Percentiles rank a stretch among this genome's conserved stretches.
Evolutionary conservation across 2,329 filamentous ascomycete genomes (phyloP).

Genomic region (Emmonsia crescens): DNA sequence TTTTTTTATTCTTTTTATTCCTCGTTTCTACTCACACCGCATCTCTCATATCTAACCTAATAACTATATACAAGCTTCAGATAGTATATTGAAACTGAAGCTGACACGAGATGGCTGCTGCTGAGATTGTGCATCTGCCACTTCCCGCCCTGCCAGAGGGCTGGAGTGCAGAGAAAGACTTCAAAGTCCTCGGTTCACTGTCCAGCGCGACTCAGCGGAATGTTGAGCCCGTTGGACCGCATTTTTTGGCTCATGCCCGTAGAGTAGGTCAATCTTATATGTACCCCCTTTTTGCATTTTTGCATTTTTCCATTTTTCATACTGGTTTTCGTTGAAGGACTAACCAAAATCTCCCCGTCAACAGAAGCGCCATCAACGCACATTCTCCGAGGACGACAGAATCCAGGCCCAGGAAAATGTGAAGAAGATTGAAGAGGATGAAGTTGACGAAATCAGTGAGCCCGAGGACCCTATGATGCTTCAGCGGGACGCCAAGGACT

Average conservation of each 20-base stretch:
- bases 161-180: conserved; percentile 79
- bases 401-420: conserved; percentile 91
- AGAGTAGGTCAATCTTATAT: conserved; percentile 56
- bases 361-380: conserved; percentile 79
- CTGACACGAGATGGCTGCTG: conserved; percentile 49
- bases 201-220: conserved; percentile 71
- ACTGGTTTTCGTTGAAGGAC: neutral
- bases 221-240: conserved; percentile 90
- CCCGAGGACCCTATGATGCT: conserved; percentile 88
- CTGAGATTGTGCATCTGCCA: conserved; percentile 31
- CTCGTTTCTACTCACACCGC: conserved; percentile 2
- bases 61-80: neutral
- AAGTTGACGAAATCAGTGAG: conserved; percentile 86
- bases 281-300: too few relatives aligned
- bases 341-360: conserved; percentile 13
- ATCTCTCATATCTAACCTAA: neutral
- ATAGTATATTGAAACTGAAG: neutral
- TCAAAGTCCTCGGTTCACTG: conserved; percentile 70
- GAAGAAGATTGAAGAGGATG: conserved; percentile 89
- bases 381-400: conserved; percentile 95
- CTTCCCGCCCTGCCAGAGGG: conserved; percentile 67
- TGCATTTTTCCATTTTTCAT: too few relatives aligned
- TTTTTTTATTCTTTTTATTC: conserved; percentile 1
- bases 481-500: conserved; percentile 91
- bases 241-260: conserved; percentile 95